Evolutionary conservation across 148 eudicot species (phyloP).

Genomic region (Nyssa sinensis): DNA sequence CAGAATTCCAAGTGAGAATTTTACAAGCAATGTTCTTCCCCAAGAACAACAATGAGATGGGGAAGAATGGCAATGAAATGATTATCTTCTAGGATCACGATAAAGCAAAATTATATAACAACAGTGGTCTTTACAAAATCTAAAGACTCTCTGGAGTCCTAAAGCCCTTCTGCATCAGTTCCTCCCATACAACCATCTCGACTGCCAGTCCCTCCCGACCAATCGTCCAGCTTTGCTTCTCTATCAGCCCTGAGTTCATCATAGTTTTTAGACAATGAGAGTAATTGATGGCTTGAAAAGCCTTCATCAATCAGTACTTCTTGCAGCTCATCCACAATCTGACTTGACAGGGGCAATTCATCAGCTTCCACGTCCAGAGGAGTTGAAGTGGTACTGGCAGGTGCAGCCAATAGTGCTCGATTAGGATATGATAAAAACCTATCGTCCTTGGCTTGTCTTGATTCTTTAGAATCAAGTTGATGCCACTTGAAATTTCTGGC

Average conservation of each 20-base stretch:
- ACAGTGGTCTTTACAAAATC: neutral
- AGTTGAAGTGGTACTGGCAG: conserved; percentile 14
- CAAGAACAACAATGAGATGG: neutral
- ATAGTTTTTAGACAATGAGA: conserved; percentile 33
- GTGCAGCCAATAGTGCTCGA: conserved; percentile 4
- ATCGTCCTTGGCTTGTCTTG: conserved; percentile 16
- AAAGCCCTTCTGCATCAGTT: conserved; percentile 9
- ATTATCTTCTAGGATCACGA: neutral
- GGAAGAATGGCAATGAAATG: neutral
- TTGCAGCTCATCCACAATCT: conserved; percentile 28
- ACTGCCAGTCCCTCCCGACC: conserved; percentile 42
- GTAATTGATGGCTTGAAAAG: conserved; percentile 7
- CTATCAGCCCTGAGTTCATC: conserved; percentile 67
- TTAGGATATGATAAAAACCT: conserved; percentile 8
- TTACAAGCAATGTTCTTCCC: neutral
- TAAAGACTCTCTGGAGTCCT: neutral
- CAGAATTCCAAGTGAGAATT: neutral
- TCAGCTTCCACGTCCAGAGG: conserved; percentile 27
- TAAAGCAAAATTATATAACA: conserved; percentile 2
- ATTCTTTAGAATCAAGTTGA: conserved; percentile 36
- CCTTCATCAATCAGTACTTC: conserved; percentile 25
- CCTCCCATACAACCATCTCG: conserved; percentile 5
- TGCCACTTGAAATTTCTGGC: conserved; percentile 55
- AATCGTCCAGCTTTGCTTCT: conserved; percentile 72
- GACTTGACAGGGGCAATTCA: conserved; percentile 48